Evolutionary conservation across 805 yeast species (phyloP).

Genomic region (Wickerhamomyces rabaulensis): DNA sequence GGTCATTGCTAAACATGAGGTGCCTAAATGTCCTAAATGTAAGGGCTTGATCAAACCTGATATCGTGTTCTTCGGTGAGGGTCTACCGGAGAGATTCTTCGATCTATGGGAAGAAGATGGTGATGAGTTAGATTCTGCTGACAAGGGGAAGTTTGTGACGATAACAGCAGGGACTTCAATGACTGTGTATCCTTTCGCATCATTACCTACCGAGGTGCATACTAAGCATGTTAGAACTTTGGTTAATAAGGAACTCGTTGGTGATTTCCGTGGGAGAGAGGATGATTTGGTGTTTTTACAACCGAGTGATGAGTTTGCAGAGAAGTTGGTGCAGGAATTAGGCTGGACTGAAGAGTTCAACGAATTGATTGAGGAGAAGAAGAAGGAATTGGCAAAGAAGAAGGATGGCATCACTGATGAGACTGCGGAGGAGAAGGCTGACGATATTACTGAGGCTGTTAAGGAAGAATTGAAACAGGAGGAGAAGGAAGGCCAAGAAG

Average conservation of each 20-base stretch:
- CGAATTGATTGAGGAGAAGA: constrained; percentile 28
- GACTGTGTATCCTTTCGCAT: constrained; percentile 87
- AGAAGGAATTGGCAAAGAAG: neutral
- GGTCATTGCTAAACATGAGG: constrained; percentile 28
- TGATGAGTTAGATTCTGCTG: constrained; percentile 11
- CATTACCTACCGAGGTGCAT: constrained; percentile 64
- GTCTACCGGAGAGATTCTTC: constrained; percentile 68
- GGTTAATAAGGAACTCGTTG: constrained; percentile 73
- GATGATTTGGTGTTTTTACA: constrained; percentile 57
- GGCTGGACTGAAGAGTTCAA: constrained; percentile 64
- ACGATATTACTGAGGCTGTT: constrained; percentile 24
- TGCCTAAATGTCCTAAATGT: constrained; percentile 55
- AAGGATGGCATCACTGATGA: constrained; percentile 19
- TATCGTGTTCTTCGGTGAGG: constrained; percentile 92
- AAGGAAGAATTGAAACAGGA: constrained; percentile 19
- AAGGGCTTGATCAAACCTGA: constrained; percentile 83
- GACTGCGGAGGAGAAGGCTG: constrained; percentile 16
- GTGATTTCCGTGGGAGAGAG: constrained; percentile 58
- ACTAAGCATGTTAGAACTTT: constrained; percentile 49
- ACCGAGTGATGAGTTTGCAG: constrained; percentile 64
- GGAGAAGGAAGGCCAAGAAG: constrained; percentile 1
- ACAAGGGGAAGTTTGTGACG: constrained; percentile 54
- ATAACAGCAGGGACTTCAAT: constrained; percentile 92
- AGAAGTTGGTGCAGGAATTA: constrained; percentile 41
- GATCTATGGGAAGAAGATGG: constrained; percentile 57